Evolutionary conservation across 305 asterid genomes (phyloP).

Genomic region (Solanum hybrid): DNA sequence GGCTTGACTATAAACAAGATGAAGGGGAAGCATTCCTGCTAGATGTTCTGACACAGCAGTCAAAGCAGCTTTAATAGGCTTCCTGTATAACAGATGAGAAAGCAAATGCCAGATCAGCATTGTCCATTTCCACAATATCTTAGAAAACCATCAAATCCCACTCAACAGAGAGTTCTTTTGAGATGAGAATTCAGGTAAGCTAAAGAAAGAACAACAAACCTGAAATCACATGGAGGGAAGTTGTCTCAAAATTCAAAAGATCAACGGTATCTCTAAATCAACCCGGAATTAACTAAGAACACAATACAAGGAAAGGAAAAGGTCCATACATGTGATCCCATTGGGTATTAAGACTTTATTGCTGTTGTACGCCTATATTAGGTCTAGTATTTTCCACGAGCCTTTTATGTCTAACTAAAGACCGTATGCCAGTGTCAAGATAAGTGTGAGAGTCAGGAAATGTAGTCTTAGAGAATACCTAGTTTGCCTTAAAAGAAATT

Average conservation of each 20-base stretch:
- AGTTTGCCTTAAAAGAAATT: neutral
- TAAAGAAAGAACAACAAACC: neutral
- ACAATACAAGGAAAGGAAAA: neutral
- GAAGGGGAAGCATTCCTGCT: slow-evolving; percentile 95
- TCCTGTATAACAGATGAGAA: slow-evolving; percentile 39
- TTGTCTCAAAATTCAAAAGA: neutral
- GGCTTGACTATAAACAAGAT: slow-evolving; percentile 94
- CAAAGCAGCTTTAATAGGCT: slow-evolving; percentile 88
- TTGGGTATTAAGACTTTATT: neutral
- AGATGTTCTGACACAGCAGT: slow-evolving; percentile 94
- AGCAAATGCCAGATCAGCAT: neutral
- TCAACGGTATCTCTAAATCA: neutral
- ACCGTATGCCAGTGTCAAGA: neutral
- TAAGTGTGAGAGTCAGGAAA: neutral
- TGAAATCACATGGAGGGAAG: neutral
- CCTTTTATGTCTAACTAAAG: neutral
- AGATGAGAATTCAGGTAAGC: neutral
- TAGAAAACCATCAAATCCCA: neutral
- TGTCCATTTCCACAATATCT: neutral
- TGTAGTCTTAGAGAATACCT: neutral
- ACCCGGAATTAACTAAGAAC: neutral
- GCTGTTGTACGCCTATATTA: neutral
- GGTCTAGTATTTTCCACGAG: neutral
- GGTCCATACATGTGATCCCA: neutral
- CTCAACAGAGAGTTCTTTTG: neutral